Evolutionary conservation across 257 asterid species (phyloP).

Genomic region (Paulownia fortunei): DNA sequence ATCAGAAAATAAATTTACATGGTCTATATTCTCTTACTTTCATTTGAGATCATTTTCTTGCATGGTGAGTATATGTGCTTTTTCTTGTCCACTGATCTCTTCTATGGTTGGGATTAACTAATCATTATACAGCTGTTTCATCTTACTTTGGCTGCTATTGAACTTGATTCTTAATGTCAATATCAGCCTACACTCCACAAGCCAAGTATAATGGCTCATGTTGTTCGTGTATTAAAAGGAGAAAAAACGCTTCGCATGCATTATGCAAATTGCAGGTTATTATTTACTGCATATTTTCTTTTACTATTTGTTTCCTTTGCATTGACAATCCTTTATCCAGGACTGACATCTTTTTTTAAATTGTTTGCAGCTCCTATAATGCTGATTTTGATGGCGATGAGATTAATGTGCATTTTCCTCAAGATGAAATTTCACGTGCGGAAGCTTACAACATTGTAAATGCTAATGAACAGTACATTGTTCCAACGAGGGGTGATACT

Average conservation of each 20-base stretch:
- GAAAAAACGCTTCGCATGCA: conserved; percentile 99
- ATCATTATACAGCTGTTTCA: conserved; percentile 18
- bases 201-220: conserved; percentile 99
- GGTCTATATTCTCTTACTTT: not conserved
- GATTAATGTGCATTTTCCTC: conserved; percentile 98
- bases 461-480: conserved; percentile 96
- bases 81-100: not conserved
- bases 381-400: conserved; percentile 99
- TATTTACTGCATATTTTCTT: conserved; percentile 5
- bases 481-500: conserved; percentile 98
- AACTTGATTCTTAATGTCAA: conserved; percentile 32
- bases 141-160: conserved; percentile 26
- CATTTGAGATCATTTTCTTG: conserved; percentile 10
- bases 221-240: conserved; percentile 93
- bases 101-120: not conserved
- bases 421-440: conserved; percentile 99
- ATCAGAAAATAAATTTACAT: not conserved
- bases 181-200: conserved; percentile 98
- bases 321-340: conserved; percentile 24
- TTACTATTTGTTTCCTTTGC: not conserved
- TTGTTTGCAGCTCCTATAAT: conserved; percentile 79
- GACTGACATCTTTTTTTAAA: conserved; percentile 40
- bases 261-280: conserved; percentile 99
- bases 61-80: not conserved
- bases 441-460: conserved; percentile 97